Percentiles rank a stretch among this genome's conserved stretches.
Evolutionary conservation across 169 alveolate genomes (phyloP).

Genomic region (Neospora caninum): DNA sequence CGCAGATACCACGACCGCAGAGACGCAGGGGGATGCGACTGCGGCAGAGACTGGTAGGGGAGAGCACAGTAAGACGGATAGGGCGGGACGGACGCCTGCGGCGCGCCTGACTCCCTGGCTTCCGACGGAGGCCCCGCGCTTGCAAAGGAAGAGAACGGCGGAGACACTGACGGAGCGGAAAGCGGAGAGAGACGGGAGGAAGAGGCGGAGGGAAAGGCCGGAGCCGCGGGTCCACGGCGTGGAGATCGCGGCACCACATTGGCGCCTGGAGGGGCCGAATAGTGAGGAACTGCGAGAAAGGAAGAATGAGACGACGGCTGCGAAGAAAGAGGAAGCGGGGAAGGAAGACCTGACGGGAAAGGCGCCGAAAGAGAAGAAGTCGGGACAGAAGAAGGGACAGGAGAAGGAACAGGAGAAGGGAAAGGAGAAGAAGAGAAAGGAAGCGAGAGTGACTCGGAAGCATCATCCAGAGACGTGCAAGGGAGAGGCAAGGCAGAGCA

Average conservation of each 20-base stretch:
- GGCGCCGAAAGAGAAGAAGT: no score
- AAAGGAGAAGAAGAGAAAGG: no score
- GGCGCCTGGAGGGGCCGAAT: no score
- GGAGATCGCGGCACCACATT: no score
- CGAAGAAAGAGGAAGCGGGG: background rate
- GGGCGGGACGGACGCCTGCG: background rate
- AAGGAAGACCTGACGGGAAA: no score
- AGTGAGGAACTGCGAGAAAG: no score
- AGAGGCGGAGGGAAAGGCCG: background rate
- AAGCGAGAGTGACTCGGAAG: no score
- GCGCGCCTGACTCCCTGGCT: no score
- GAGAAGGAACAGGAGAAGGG: no score
- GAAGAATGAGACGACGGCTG: no score
- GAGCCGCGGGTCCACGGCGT: background rate
- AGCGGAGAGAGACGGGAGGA: background rate
- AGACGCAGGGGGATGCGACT: background rate
- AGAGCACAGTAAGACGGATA: background rate
- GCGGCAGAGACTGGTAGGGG: background rate
- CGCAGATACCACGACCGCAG: slow-evolving; percentile 15
- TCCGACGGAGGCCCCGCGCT: no score
- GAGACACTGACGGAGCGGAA: background rate
- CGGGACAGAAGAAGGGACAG: no score
- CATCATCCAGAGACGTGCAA: background rate
- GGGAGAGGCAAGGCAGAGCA: background rate
- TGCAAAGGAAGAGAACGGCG: background rate